Percentiles rank a stretch among this genome's conserved stretches.
Evolutionary conservation across 192 early-diverging fungal genomes (phyloP).

Genomic region (Coemansia brasiliensis): DNA sequence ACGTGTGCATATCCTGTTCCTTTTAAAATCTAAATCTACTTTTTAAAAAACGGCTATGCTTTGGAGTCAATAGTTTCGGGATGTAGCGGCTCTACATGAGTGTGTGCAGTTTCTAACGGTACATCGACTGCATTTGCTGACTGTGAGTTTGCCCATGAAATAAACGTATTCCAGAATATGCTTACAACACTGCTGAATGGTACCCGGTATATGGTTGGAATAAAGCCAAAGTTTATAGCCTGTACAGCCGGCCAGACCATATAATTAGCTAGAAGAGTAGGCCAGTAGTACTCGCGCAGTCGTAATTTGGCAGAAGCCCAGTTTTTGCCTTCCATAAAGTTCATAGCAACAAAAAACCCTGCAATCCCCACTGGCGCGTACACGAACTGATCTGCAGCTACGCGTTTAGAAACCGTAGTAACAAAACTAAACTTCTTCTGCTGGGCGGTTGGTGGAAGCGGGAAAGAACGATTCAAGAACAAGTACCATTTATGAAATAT

Average conservation of each 20-base stretch:
- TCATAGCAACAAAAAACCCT: constrained; percentile 66
- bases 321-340: constrained; percentile 58
- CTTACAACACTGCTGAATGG: constrained; percentile 72
- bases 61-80: constrained; percentile 8
- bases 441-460: constrained; percentile 29
- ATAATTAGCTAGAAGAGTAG: constrained; percentile 69
- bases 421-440: neutral
- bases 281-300: constrained; percentile 59
- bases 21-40: neutral
- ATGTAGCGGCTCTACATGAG: constrained; percentile 12
- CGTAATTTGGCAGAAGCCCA: constrained; percentile 59
- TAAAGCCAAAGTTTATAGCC: constrained; percentile 69
- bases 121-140: constrained; percentile 23
- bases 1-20: neutral
- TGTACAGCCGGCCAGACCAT: constrained; percentile 75
- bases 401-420: constrained; percentile 52
- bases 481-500: constrained; percentile 69
- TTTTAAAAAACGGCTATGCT: too few species aligned
- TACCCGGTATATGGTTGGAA: constrained; percentile 64
- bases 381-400: constrained; percentile 61
- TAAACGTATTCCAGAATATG: constrained; percentile 75
- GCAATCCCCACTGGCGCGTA: constrained; percentile 72
- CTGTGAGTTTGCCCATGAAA: constrained; percentile 63
- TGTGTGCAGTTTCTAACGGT: constrained; percentile 39
- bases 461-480: constrained; percentile 64